phyloP scores from a whole-genome alignment of 306 rosid species.

The Lablab purpureus region DNA sequence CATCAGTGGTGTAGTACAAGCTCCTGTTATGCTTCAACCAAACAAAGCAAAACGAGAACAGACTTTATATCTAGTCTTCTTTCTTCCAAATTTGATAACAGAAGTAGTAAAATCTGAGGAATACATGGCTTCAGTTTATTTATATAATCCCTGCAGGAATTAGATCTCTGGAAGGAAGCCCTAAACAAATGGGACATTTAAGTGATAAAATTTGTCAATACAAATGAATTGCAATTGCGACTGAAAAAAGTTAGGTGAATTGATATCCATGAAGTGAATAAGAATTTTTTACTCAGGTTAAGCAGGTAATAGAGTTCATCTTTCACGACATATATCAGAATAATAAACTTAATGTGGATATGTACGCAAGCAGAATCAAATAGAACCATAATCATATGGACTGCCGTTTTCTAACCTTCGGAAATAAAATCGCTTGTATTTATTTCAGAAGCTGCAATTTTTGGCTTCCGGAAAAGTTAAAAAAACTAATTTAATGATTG shows the following conservation, averaged over 20 bases:
- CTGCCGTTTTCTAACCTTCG: not conserved
- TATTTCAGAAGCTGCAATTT: not conserved
- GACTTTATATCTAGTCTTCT: not conserved
- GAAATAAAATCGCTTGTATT: not conserved
- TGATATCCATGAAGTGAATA: not conserved
- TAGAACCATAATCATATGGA: not conserved
- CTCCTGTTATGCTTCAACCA: slow-evolving; percentile 22
- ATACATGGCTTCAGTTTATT: slow-evolving; percentile 29
- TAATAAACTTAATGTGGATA: not conserved
- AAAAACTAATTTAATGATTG: not conserved
- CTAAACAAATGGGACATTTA: slow-evolving; percentile 33
- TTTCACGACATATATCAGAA: slow-evolving; percentile 1
- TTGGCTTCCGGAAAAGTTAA: not conserved
- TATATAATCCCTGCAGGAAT: not conserved
- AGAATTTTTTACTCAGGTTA: not conserved
- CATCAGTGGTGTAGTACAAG: not conserved
- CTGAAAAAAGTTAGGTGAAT: not conserved
- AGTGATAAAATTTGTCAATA: slow-evolving; percentile 24
- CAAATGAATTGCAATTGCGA: slow-evolving; percentile 1
- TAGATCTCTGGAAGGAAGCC: slow-evolving; percentile 38
- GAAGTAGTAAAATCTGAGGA: slow-evolving; percentile 21
- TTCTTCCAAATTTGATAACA: slow-evolving; percentile 12
- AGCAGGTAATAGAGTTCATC: too few relatives aligned
- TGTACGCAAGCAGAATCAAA: not conserved
- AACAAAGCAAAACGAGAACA: not conserved